These are phyloP conservation scores for Coleophoma cylindrospora DNA, from an alignment of 2,329 filamentous ascomycete genomes.

Conservation along the genomic window DNA sequence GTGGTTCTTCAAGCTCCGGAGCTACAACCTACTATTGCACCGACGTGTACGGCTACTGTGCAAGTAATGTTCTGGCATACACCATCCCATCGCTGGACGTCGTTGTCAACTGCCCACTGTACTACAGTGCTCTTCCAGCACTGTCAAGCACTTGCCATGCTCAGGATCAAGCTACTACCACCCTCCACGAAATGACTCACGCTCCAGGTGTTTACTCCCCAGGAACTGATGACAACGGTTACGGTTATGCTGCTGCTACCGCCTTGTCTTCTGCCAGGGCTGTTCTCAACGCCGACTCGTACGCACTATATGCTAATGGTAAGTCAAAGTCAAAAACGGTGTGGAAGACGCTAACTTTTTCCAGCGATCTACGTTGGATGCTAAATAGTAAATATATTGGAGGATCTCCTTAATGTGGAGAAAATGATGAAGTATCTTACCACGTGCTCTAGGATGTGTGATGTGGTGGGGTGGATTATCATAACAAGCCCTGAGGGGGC, in stretches of 20 bases:
- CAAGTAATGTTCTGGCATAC: conserved; percentile 50
- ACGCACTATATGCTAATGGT: conserved; percentile 47
- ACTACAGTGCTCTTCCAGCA: conserved; percentile 49
- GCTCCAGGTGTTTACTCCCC: conserved; percentile 45
- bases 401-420: too few species aligned
- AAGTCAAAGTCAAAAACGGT: conserved; percentile 13
- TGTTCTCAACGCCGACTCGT: conserved; percentile 61
- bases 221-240: conserved; percentile 54
- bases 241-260: conserved; percentile 46
- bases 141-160: conserved; percentile 48
- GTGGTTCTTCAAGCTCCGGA: conserved; percentile 41
- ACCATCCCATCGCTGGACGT: conserved; percentile 47
- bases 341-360: too few species aligned
- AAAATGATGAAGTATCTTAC: too few species aligned
- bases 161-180: conserved; percentile 62
- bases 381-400: conserved; percentile 16
- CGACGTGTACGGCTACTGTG: conserved; percentile 50
- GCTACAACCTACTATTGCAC: conserved; percentile 52
- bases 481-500: too few species aligned
- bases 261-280: conserved; percentile 43
- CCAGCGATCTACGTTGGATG: conserved; percentile 26
- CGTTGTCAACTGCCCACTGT: conserved; percentile 58
- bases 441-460: too few species aligned
- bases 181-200: conserved; percentile 63
- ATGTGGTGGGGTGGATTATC: too few species aligned